Evolutionary conservation across 2,329 filamentous ascomycete genomes (phyloP).

Genomic region (Hymenoscyphus fraxineus): DNA sequence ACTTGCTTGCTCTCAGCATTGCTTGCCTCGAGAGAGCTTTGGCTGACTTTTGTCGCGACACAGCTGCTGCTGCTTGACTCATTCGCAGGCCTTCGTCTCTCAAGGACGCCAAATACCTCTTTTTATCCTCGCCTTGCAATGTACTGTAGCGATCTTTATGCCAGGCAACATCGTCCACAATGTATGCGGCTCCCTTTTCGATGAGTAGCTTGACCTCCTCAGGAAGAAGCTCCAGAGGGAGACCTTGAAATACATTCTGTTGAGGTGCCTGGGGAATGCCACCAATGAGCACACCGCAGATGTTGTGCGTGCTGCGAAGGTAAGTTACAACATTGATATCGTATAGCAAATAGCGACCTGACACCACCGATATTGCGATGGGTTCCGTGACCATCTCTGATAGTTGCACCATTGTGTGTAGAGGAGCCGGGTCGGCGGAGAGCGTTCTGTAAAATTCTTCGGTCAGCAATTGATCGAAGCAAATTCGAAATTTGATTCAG

Average conservation of each 20-base stretch:
- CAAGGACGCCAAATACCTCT: slow-evolving; percentile 60
- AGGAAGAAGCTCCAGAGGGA: slow-evolving; percentile 84
- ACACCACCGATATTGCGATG: slow-evolving; percentile 77
- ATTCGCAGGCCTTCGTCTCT: slow-evolving; percentile 42
- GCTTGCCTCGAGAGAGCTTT: slow-evolving; percentile 30
- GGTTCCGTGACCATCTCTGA: slow-evolving; percentile 41
- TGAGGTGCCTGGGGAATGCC: slow-evolving; percentile 89
- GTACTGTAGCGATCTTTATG: slow-evolving; percentile 63
- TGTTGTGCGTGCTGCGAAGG: slow-evolving; percentile 74
- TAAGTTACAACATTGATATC: slow-evolving; percentile 75
- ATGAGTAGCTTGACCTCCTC: slow-evolving; percentile 84
- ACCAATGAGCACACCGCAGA: slow-evolving; percentile 81
- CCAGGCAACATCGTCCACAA: slow-evolving; percentile 73
- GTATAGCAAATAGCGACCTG: slow-evolving; percentile 83
- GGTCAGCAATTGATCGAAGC: slow-evolving; percentile 13
- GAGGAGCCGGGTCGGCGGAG: not conserved
- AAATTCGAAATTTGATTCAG: slow-evolving; percentile 7
- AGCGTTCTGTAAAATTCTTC: slow-evolving; percentile 7
- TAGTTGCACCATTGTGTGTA: slow-evolving; percentile 19
- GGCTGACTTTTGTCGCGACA: slow-evolving; percentile 25
- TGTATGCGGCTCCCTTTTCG: slow-evolving; percentile 69
- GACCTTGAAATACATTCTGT: slow-evolving; percentile 87
- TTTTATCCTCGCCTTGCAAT: slow-evolving; percentile 54
- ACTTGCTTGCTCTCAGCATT: slow-evolving; percentile 21
- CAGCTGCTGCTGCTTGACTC: slow-evolving; percentile 38